phyloP scores from a whole-genome alignment of 1,139 yeast species.

The Pichia sp. region DNA sequence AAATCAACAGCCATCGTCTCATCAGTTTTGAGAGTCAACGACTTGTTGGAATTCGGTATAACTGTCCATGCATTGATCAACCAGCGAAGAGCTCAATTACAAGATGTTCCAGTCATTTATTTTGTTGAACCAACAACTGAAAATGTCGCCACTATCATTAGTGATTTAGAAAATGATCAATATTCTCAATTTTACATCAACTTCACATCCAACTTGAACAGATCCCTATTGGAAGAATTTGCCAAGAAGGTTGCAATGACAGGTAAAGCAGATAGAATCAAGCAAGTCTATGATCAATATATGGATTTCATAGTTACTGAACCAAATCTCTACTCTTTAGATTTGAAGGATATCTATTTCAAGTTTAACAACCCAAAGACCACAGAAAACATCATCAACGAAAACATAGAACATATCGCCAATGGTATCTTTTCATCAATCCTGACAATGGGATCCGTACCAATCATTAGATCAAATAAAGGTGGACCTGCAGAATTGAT shows the following conservation, averaged over 20 bases:
- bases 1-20: conserved; percentile 85
- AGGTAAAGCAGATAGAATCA: conserved; percentile 66
- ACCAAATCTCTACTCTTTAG: conserved; percentile 83
- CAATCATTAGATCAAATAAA: conserved; percentile 85
- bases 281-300: conserved; percentile 93
- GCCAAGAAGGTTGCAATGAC: conserved; percentile 78
- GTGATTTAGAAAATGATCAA: conserved; percentile 69
- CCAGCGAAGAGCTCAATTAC: conserved; percentile 70
- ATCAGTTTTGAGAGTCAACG: conserved; percentile 87
- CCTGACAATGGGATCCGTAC: conserved; percentile 75
- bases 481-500: conserved; percentile 97
- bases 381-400: conserved; percentile 71
- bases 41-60: conserved; percentile 81
- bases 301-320: conserved; percentile 91
- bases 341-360: conserved; percentile 63
- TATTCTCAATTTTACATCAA: conserved; percentile 82
- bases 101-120: conserved; percentile 94
- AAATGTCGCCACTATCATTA: conserved; percentile 65
- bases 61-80: conserved; percentile 81
- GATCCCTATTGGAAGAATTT: conserved; percentile 82
- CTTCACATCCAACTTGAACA: conserved; percentile 75
- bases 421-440: conserved; percentile 78
- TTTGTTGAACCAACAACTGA: conserved; percentile 85
- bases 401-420: conserved; percentile 67
- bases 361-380: conserved; percentile 68